Conservation (phyloP, 129 eudicot species). For the Kitagawia praeruptora region DNA sequence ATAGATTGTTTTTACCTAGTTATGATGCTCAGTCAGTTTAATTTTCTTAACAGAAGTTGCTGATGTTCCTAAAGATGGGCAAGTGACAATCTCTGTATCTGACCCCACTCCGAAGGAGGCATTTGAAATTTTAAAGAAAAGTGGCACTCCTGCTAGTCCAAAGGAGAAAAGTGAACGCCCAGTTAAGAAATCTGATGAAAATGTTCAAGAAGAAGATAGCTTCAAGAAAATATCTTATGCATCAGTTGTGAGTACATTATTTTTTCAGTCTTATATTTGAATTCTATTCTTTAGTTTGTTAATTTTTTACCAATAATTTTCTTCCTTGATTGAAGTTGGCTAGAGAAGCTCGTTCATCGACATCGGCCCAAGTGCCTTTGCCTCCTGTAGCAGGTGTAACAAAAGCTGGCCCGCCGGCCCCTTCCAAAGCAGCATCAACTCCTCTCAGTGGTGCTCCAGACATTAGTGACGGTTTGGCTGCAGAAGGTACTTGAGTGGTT, state of each 20-base stretch:
- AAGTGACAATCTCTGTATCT: too few relatives aligned
- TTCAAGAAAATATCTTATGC: constrained; percentile 8
- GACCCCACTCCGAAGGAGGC: constrained; percentile 5
- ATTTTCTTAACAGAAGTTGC: neutral
- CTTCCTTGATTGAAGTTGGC: neutral
- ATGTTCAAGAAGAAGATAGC: neutral
- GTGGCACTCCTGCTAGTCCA: neutral
- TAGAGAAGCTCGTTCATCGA: neutral
- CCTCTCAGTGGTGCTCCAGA: neutral
- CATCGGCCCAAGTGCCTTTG: neutral
- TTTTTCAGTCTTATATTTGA: too few relatives aligned
- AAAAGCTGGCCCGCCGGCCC: neutral
- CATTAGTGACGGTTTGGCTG: neutral
- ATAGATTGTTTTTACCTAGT: neutral
- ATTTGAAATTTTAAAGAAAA: neutral
- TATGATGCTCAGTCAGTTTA: neutral
- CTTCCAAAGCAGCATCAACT: neutral
- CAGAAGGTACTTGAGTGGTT: neutral
- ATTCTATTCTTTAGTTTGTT: neutral
- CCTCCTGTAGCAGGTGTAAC: neutral
- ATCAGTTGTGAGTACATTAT: constrained; percentile 4
- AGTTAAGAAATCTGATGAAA: neutral
- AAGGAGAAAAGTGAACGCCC: neutral
- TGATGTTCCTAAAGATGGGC: neutral
- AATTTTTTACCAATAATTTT: neutral